phyloP scores from a whole-genome alignment of 164 flowering plant species.

The Dillenia suffruticosa region DNA sequence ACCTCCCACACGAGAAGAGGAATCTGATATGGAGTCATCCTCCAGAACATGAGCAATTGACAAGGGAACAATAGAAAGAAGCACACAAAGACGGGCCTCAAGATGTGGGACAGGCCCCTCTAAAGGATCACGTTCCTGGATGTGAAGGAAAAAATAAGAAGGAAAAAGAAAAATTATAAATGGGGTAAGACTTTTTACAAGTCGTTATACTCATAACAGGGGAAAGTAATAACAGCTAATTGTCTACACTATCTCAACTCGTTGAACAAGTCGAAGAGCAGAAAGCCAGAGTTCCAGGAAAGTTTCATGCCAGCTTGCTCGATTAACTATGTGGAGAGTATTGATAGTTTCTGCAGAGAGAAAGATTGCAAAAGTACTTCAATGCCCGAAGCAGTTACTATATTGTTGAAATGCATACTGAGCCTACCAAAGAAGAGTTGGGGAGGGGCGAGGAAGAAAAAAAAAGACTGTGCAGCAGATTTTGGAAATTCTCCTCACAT shows the following conservation, averaged over 20 bases:
- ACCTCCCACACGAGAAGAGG: conserved; percentile 15
- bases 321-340: conserved; percentile 66
- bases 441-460: too few relatives aligned
- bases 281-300: conserved; percentile 85
- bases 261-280: conserved; percentile 84
- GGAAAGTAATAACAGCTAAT: too few relatives aligned
- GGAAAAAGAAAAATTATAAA: conserved; percentile 1
- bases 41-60: conserved; percentile 62
- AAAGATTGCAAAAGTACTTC: too few relatives aligned
- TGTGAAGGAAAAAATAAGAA: conserved; percentile 11
- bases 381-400: too few relatives aligned
- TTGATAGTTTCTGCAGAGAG: conserved; percentile 42
- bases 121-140: conserved; percentile 82
- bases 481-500: not conserved
- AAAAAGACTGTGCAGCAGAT: too few relatives aligned
- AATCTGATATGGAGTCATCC: conserved; percentile 31
- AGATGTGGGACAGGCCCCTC: conserved; percentile 96
- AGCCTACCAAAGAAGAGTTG: too few relatives aligned
- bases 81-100: conserved; percentile 78
- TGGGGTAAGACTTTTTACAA: not conserved
- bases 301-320: conserved; percentile 85
- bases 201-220: too few relatives aligned
- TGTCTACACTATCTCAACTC: conserved; percentile 42
- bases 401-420: too few relatives aligned
- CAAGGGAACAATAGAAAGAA: conserved; percentile 69